Conservation (phyloP, 2,329 filamentous ascomycete species). For the Trichoderma sp. region DNA sequence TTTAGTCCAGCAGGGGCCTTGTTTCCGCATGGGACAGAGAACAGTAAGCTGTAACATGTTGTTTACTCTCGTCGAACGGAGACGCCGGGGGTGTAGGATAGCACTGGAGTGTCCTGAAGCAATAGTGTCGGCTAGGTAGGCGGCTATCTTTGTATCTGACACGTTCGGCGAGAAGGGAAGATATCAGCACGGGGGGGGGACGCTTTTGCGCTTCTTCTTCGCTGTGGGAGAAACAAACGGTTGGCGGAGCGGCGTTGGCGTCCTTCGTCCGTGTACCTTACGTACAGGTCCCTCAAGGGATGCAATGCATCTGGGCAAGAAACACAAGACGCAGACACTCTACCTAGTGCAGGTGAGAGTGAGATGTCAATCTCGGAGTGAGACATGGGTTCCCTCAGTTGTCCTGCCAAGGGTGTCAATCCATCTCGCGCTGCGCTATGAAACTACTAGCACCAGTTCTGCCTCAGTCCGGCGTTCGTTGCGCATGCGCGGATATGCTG, state of each 20-base stretch:
- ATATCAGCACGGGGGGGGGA: too few species aligned
- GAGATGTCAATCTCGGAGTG: constrained; percentile 17
- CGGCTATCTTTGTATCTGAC: too few species aligned
- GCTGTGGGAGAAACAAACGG: neutral
- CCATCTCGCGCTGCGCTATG: neutral
- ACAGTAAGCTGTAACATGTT: neutral
- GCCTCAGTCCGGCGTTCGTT: too few species aligned
- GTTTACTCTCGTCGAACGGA: neutral
- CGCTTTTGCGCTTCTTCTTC: neutral
- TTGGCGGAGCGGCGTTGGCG: neutral
- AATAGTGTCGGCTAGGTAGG: too few species aligned
- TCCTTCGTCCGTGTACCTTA: neutral
- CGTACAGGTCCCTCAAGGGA: constrained; percentile 3
- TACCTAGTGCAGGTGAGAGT: neutral
- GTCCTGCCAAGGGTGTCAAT: constrained; percentile 5
- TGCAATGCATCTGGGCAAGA: neutral
- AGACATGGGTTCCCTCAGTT: constrained; percentile 15
- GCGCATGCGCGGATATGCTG: too few species aligned
- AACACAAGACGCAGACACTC: constrained; percentile 5
- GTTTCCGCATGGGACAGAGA: neutral
- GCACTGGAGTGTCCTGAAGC: too few species aligned
- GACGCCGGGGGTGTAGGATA: too few species aligned
- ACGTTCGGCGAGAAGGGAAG: too few species aligned
- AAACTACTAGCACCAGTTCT: too few species aligned
- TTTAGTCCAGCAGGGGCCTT: neutral